These are phyloP conservation scores for Physcomitrium patens DNA, from an alignment of 225 moss, liverwort and hornwort species.

Conservation along the genomic window DNA sequence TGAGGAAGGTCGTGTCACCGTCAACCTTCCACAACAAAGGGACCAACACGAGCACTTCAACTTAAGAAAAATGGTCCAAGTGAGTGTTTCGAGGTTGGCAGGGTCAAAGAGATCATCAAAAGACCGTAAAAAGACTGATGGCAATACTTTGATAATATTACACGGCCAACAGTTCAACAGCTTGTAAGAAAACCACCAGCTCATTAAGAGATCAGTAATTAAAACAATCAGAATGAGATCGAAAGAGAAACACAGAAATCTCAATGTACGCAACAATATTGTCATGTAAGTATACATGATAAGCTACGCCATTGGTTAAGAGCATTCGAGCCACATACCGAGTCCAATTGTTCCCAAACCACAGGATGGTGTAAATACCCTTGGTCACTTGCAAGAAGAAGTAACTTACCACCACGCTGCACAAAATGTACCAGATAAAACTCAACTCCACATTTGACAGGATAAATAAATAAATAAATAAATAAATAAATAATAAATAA, in stretches of 20 bases:
- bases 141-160: too few species aligned
- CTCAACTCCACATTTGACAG: constrained; percentile 8
- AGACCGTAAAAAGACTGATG: too few species aligned
- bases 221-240: too few species aligned
- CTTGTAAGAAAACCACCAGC: too few species aligned
- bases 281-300: background rate
- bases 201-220: too few species aligned
- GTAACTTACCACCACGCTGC: constrained; percentile 83
- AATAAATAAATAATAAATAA: too few species aligned
- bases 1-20: constrained; percentile 84
- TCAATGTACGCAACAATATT: constrained; percentile 3
- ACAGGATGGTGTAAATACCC: constrained; percentile 97
- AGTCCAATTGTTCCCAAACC: constrained; percentile 94
- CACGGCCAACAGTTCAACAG: too few species aligned
- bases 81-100: too few species aligned
- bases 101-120: too few species aligned
- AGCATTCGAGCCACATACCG: constrained; percentile 52
- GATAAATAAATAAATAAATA: too few species aligned
- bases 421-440: constrained; percentile 24
- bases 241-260: background rate
- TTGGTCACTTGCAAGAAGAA: constrained; percentile 93
- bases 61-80: background rate
- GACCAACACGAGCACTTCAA: constrained; percentile 24
- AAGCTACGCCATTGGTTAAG: background rate
- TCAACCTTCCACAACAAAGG: constrained; percentile 67